Evolutionary conservation across 2,329 filamentous ascomycete genomes (phyloP), one percentile per base, ranked within the genome.

Genomic region (Dactylellina sp.): DNA sequence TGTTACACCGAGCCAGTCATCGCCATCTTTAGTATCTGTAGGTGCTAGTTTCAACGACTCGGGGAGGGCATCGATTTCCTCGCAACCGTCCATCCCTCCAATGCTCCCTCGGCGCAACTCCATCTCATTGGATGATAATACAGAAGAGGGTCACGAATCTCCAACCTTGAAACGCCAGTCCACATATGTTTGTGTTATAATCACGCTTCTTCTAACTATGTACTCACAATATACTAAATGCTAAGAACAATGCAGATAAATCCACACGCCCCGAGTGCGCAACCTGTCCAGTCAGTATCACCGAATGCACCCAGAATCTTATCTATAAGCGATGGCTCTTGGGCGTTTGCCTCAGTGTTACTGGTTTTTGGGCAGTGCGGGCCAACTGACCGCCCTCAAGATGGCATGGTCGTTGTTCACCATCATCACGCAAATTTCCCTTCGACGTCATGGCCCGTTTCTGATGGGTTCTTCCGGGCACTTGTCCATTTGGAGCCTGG

Each of bases 401-500:
- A 97, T 79, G 95, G 95, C 76, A 90, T 83, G 28, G 79, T 98
- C 56, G 92, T 89, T 1, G 86, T 97, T 75, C 89, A 86, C 79
- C 91, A 95, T 79, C 87, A 93, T 77, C 91, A 97, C 81, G 92
- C 96, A 80, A 88, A 84, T 7, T 97, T 97, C 80, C 93, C 94
- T 5, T 84, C 91, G 0, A 91, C 89, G 11, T 86, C 85, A 77
- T 98, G 94, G 93, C 94, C 93, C 0, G 94, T 97, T 9, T 89
- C 85, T 80, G 89, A 92, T 76, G 96, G 91, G 1, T 89, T 93
- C 80, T 98, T 97, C 85, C 98, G 98, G 82, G 90, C 90, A 3
- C 84, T 98, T 28, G 86, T 97, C 7, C 92, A 97, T 81, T 86
- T 99, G n/a, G 88, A 91, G 76, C 93, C 95, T 2, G 95, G 95